Conservation (phyloP, 176 grass and related monocot species). For the Hordeum marinum region DNA sequence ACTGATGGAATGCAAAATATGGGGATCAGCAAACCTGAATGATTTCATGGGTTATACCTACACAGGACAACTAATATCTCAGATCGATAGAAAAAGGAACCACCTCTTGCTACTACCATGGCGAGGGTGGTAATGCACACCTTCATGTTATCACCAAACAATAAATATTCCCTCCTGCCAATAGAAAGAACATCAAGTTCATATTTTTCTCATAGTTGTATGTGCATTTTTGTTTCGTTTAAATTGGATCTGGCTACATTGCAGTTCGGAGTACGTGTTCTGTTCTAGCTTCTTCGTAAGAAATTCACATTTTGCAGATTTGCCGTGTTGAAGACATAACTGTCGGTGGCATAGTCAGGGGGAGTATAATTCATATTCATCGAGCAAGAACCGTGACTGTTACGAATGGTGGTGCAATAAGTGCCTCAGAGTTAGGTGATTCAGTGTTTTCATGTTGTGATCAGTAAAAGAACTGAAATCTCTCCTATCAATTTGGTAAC, state of each 20-base stretch:
- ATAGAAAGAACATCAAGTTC: constrained; percentile 8
- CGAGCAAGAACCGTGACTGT: constrained; percentile 91
- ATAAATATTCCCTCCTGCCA: background rate
- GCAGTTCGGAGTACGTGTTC: background rate
- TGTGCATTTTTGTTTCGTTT: constrained; percentile 1
- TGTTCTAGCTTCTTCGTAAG: constrained; percentile 14
- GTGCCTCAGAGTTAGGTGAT: constrained; percentile 99
- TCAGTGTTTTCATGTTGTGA: constrained; percentile 33
- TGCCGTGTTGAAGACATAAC: constrained; percentile 96
- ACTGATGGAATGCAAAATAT: background rate
- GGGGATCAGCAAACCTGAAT: background rate
- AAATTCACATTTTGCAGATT: constrained; percentile 47
- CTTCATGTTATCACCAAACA: background rate
- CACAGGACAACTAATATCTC: background rate
- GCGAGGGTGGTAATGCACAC: background rate
- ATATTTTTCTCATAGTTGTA: background rate
- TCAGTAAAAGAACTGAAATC: constrained; percentile 12
- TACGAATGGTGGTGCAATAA: constrained; percentile 67
- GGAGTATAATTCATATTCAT: constrained; percentile 97
- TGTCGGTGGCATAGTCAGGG: constrained; percentile 68
- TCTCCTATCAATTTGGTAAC: constrained; percentile 22
- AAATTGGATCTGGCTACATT: background rate
- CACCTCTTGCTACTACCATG: background rate
- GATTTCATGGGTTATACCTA: background rate
- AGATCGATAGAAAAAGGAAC: background rate